Evolutionary conservation across 2,329 filamentous ascomycete genomes (phyloP), one percentile per base, ranked within the genome.

Genomic region (Botryotinia globosa): DNA sequence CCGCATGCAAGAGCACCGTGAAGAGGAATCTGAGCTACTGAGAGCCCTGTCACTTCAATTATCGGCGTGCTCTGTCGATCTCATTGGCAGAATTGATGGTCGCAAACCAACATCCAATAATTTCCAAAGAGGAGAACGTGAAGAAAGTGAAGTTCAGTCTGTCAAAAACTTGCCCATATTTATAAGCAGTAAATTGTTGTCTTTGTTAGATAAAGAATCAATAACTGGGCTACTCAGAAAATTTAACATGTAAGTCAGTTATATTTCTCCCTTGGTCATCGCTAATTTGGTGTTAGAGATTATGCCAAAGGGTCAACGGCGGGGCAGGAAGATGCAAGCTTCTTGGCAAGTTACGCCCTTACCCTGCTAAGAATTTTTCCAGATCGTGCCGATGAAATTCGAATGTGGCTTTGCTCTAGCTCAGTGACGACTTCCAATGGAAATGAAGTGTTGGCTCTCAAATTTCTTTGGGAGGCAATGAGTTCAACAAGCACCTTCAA

Each of bases 391-490:
- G 94, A 98, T 79, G 94, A 98, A 73, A 97, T 98, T 74, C 91
- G 94, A 34, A 97, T 98, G 93, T 95, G 94, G 83, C 85, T 98
- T 0, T 98, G 96, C 79, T 86, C 96, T 58, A 92, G 94, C 0
- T 80, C 80, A 75, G 74, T 83, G 73, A 77, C 70, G 32, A 75
- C 73, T n/a, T 72, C 74, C 14, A 74, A 81, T 42, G 78, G 78
- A 78, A 75, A 73, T 74, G 83, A 79, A 74, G 79, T 90, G 14
- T 91, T 93, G 0, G 90, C 92, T 0, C 90, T 95, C 73, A 91
- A 91, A 77, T 97, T 94, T 79, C 93, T 98, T 77, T 98, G 96
- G 94, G 87, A 91, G 71, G 88, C 89, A 42, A 86, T 88, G 65
- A 85, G 84, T 73, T 82, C 82, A 32, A 91, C 89, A 22, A 83